phyloP scores from a whole-genome alignment of 495 filamentous ascomycete genomes.

The Aspergillus carlsbadensis region DNA sequence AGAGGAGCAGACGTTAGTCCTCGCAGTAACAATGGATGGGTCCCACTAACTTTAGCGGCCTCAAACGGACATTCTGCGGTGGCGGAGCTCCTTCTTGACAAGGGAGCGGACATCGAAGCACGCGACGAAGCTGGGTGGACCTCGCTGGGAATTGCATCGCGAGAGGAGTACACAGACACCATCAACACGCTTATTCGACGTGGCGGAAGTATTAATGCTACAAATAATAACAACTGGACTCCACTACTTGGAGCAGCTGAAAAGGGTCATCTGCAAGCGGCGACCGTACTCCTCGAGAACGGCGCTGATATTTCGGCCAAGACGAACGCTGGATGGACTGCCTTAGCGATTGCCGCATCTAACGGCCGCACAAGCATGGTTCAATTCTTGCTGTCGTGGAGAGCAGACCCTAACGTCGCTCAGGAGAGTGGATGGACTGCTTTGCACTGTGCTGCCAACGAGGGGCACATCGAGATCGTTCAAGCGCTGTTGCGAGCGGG shows the following conservation, averaged over 20 bases:
- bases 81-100: conserved; percentile 13
- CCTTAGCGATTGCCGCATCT: not conserved
- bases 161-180: not conserved
- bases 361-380: not conserved
- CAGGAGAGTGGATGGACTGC: not conserved
- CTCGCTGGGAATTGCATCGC: not conserved
- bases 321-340: not conserved
- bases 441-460: not conserved
- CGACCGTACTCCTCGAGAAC: not conserved
- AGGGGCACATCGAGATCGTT: not conserved
- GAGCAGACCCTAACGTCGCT: not conserved
- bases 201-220: not conserved
- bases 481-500: not conserved
- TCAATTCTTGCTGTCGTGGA: not conserved
- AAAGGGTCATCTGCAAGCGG: conserved; percentile 1
- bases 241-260: not conserved
- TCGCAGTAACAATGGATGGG: not conserved
- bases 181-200: not conserved
- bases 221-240: not conserved
- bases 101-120: conserved; percentile 4
- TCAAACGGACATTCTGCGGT: conserved; percentile 13
- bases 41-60: not conserved
- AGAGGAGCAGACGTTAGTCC: not conserved
- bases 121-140: conserved; percentile 1
- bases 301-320: not conserved